Conservation (phyloP, 495 filamentous ascomycete species). For the Venustampulla echinocandica region DNA sequence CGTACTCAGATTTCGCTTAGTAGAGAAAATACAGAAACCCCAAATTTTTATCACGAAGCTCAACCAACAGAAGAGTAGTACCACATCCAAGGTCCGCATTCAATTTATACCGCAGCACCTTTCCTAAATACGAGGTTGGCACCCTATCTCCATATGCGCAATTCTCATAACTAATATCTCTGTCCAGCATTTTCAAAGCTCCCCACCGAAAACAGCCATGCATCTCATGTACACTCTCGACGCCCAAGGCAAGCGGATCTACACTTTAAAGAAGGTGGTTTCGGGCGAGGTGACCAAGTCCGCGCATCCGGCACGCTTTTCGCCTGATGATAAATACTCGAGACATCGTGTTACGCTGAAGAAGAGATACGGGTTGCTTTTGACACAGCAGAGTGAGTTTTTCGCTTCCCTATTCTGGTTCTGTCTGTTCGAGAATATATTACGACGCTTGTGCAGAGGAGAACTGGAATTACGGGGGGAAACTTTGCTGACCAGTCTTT, state of each 20-base stretch:
- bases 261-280: conserved; percentile 80
- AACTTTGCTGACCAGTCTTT: conserved; percentile 2
- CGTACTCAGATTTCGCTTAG: no score
- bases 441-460: neutral
- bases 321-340: conserved; percentile 96
- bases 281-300: conserved; percentile 80
- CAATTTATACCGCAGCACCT: neutral
- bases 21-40: no score
- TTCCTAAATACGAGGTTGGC: neutral
- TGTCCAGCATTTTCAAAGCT: no score
- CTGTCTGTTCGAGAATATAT: no score
- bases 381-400: conserved; percentile 72
- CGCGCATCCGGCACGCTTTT: conserved; percentile 93
- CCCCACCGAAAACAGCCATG: no score
- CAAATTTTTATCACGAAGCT: neutral
- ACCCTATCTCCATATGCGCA: neutral
- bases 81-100: neutral
- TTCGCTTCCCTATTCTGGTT: neutral
- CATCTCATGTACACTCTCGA: conserved; percentile 85
- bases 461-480: neutral
- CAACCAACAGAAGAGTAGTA: neutral
- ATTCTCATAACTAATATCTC: neutral
- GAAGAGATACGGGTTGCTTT: conserved; percentile 77
- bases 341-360: conserved; percentile 88
- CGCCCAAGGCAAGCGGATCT: conserved; percentile 68